phyloP scores from a whole-genome alignment of 2,329 filamentous ascomycete species.

The Pyrenochaeta sp. region DNA sequence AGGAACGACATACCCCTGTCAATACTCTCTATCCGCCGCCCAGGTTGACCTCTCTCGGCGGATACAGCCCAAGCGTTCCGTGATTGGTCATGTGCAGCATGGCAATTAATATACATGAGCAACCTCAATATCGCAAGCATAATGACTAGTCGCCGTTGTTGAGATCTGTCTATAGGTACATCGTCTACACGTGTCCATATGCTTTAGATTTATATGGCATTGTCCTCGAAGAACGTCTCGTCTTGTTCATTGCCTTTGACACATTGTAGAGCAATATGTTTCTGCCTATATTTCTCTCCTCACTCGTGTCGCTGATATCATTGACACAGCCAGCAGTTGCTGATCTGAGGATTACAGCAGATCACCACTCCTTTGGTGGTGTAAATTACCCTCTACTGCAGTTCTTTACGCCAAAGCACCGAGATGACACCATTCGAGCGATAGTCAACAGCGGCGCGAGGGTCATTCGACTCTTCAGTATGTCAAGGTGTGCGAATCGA shows the following conservation, averaged over 20 bases:
- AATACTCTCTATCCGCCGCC: neutral
- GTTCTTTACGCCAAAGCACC: slow-evolving; percentile 35
- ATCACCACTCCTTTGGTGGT: slow-evolving; percentile 45
- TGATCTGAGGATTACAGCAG: slow-evolving; percentile 38
- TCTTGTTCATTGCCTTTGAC: slow-evolving; percentile 13
- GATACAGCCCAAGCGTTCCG: neutral
- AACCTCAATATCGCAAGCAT: slow-evolving; percentile 41
- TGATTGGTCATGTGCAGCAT: slow-evolving; percentile 36
- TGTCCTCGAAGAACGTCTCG: slow-evolving; percentile 10
- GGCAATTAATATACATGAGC: slow-evolving; percentile 49
- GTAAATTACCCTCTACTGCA: slow-evolving; percentile 46
- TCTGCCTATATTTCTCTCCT: slow-evolving; percentile 25
- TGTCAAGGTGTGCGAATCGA: slow-evolving; percentile 2
- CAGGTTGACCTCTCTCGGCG: slow-evolving; percentile 1
- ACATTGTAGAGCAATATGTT: slow-evolving; percentile 30
- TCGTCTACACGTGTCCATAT: slow-evolving; percentile 45
- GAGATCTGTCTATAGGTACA: slow-evolving; percentile 34
- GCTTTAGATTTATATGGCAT: slow-evolving; percentile 30
- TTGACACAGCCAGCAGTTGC: slow-evolving; percentile 21
- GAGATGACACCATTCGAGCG: slow-evolving; percentile 40
- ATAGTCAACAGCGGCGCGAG: slow-evolving; percentile 41
- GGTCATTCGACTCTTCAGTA: slow-evolving; percentile 46
- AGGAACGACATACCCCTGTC: neutral
- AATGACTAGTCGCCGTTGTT: slow-evolving; percentile 26
- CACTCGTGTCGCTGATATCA: slow-evolving; percentile 22